Base-by-base conservation (phyloP, 805 yeast species). In the Saccharomyces kudriavzevii region DNA sequence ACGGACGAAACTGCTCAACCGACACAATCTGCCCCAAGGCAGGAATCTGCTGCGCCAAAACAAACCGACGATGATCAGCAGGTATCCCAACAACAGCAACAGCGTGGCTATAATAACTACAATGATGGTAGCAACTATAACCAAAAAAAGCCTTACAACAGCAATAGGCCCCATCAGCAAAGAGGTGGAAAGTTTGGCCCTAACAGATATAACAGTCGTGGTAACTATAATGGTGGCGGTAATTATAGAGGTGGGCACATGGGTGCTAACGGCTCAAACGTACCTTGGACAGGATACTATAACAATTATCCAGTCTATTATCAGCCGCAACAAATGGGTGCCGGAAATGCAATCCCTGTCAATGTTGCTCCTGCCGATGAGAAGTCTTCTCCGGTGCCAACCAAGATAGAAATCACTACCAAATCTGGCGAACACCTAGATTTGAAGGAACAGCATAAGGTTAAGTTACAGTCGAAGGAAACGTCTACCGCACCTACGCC, bases 371-470 rank as follows among this genome's bases (percentile, higher is more conserved):
- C 43, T 6, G 43, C 17, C 52, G 40, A 49, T n/a, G 43, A 35
- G 43, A 35, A 35, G 27, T 31, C 50, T 24, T 40, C 58, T 24
- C 63, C 62, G 20, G 55, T 60, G 8, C 46, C 58, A 10, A 63
- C 58, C 25, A 66, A 63, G 54, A 63, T 68, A 52, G 69, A 65
- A 56, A 68, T 66, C 48, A 66, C 70, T 6, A 65, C 68, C n/a
- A 67, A 67, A 55, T 60, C 65, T 45, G 70, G 71, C 35, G 68
- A 68, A 52, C 64, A 58, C 51, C 52, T 66, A 28, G 67, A 66
- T 56, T 58, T 66, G 48, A 59, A 56, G 28, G 63, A 63, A 8
- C 58, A 65, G 14, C 67, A 64, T 47, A 54, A 50, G 9, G 54
- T 40, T 26, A 26, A 47, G 17, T 14, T 47, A 29, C 40, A 52